These are phyloP conservation scores for Talaromyces wortmannii DNA, from an alignment of 495 filamentous ascomycete species.

Conservation along the genomic window DNA sequence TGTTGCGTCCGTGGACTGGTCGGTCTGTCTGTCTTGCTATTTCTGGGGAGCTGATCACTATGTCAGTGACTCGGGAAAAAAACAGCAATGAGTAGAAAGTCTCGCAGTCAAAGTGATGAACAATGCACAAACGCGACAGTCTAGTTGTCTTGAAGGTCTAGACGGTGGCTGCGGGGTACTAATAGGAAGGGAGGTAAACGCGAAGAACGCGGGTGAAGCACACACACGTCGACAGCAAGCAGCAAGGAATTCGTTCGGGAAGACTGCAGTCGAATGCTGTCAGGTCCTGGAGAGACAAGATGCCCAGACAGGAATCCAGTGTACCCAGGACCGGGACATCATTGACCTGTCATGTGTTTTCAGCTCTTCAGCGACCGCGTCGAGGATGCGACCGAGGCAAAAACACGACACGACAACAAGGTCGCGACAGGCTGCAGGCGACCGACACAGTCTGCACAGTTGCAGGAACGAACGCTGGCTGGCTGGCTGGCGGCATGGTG, in stretches of 20 bases:
- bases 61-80: no score
- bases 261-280: background rate
- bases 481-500: background rate
- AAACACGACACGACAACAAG: background rate
- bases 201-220: background rate
- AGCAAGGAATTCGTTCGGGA: background rate
- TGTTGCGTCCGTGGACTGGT: no score
- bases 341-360: background rate
- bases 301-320: no score
- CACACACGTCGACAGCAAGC: background rate
- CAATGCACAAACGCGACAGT: no score
- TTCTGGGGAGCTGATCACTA: no score
- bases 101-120: no score
- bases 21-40: no score
- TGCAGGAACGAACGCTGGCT: background rate
- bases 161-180: background rate
- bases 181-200: background rate
- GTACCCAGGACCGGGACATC: no score
- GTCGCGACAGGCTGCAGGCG: background rate
- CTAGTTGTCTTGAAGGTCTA: background rate
- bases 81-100: no score
- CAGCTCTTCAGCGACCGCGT: background rate
- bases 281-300: no score
- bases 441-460: background rate
- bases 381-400: conserved; percentile 1